phyloP scores from a whole-genome alignment of 2,329 filamentous ascomycete species.

The Fusarium sp. region DNA sequence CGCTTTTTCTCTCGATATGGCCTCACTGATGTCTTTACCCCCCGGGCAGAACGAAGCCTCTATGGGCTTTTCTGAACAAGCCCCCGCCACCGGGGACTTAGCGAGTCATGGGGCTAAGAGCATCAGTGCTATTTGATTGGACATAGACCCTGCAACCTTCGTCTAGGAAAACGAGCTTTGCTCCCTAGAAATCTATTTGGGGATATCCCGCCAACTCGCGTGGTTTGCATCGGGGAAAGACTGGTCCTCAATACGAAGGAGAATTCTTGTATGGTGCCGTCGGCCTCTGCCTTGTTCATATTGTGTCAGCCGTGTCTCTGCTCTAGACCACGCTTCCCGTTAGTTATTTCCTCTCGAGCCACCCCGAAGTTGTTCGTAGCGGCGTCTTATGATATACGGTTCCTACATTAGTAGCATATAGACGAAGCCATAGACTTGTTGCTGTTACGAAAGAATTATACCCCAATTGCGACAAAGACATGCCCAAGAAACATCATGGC shows the following conservation, averaged over 20 bases:
- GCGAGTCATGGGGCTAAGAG: slow-evolving; percentile 48
- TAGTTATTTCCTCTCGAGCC: slow-evolving; percentile 45
- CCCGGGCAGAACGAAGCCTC: slow-evolving; percentile 32
- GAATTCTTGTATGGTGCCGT: slow-evolving; percentile 41
- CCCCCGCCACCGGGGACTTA: slow-evolving; percentile 44
- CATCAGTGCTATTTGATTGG: slow-evolving; percentile 43
- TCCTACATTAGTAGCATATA: slow-evolving; percentile 42
- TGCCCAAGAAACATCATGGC: slow-evolving; percentile 47
- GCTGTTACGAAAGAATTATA: slow-evolving; percentile 34
- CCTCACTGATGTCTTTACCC: slow-evolving; percentile 44
- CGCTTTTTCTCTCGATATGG: slow-evolving; percentile 41
- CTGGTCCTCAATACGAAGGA: slow-evolving; percentile 47
- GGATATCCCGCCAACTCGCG: slow-evolving; percentile 46
- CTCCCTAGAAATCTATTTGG: slow-evolving; percentile 48
- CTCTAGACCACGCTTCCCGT: slow-evolving; percentile 38
- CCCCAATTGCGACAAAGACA: slow-evolving; percentile 27
- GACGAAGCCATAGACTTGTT: slow-evolving; percentile 22
- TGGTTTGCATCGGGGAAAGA: slow-evolving; percentile 47
- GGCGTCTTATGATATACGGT: slow-evolving; percentile 44
- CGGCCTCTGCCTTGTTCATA: slow-evolving; percentile 40
- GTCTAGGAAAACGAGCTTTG: slow-evolving; percentile 49
- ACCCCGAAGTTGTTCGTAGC: slow-evolving; percentile 40
- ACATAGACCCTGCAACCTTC: slow-evolving; percentile 41
- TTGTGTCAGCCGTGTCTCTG: slow-evolving; percentile 42
- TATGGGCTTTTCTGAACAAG: slow-evolving; percentile 37